Evolutionary conservation across 192 early-diverging fungal species (phyloP), one percentile per base, ranked within the genome.

Genomic region (Haplosporangium gracile): DNA sequence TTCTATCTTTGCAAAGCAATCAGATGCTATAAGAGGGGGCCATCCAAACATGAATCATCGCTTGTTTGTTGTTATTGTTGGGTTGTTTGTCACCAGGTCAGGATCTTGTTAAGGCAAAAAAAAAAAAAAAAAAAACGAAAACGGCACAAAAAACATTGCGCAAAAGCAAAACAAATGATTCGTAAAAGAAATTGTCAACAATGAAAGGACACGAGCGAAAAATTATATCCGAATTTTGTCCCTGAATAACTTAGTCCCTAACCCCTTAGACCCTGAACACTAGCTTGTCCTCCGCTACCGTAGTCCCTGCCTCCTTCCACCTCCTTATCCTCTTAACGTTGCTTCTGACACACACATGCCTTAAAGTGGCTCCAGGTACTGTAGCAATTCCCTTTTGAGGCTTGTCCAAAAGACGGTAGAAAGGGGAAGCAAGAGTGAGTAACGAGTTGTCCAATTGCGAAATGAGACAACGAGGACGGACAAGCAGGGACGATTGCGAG

Each of bases 401-500:
- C 11, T 65, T 9, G 49, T 65, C 29, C 11, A 65, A 65, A 32
- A 26, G 10, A 32, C 60, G 60, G 26, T 32, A 29, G 29, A 65
- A 65, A 65, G 15, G n/a, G 1, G 2, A 29, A 65, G 60, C 13
- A 38, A 40, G 24, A 1, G 22, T 36, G 70, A 20, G 20, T 71
- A 22, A 22, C 4, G 29, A 42, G 39, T n/a, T 40, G 18, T 71
- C 70, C 40, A 38, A 38, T 42, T 71, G 34, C 38, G 39, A 40
- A 38, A 42, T 42, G 20, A 71, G 39, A 71, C 39, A 71, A 71
- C 32, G 8, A 70, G 0, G 68, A 15, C 68, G 38, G 68, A 70
- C 70, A 65, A 65, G 13, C 29, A 32, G 60, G 60, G 60, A 65
- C 60, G 60, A 65, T 15, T 65, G 26, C 60, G 60, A 65, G 60